Conservation (phyloP, 352 stramenopile genomes). For the Plasmopara viticola region DNA sequence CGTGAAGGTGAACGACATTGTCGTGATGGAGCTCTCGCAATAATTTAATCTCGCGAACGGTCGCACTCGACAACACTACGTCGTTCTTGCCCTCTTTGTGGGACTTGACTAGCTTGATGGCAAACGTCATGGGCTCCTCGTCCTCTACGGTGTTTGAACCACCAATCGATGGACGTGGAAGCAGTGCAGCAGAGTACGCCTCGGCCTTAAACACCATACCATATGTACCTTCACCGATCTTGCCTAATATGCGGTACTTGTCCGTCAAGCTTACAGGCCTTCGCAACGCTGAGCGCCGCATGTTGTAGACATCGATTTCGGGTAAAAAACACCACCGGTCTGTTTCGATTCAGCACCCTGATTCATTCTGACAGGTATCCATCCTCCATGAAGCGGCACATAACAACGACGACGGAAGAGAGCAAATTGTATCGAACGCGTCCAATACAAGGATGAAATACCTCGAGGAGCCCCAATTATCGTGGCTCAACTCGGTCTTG, state of each 20-base stretch:
- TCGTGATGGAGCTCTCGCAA: slow-evolving; percentile 83
- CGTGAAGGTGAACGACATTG: slow-evolving; percentile 82
- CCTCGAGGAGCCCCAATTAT: slow-evolving; percentile 86
- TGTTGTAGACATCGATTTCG: slow-evolving; percentile 7
- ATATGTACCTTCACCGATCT: slow-evolving; percentile 88
- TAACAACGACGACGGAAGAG: slow-evolving; percentile 6
- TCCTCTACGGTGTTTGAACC: slow-evolving; percentile 30
- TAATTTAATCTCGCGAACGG: slow-evolving; percentile 87
- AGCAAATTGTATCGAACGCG: not conserved
- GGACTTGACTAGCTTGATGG: slow-evolving; percentile 86
- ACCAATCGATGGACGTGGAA: slow-evolving; percentile 25
- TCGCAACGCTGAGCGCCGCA: slow-evolving; percentile 56
- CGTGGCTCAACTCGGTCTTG: slow-evolving; percentile 87
- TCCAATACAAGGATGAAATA: slow-evolving; percentile 79
- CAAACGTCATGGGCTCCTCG: slow-evolving; percentile 78
- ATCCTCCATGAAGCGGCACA: slow-evolving; percentile 5
- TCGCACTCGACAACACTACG: slow-evolving; percentile 82
- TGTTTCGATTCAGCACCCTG: not conserved
- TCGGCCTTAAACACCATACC: slow-evolving; percentile 87
- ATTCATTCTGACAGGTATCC: not conserved
- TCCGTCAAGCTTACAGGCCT: slow-evolving; percentile 69
- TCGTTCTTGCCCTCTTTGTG: slow-evolving; percentile 89
- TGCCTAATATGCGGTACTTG: slow-evolving; percentile 80
- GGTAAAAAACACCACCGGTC: not conserved
- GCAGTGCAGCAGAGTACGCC: slow-evolving; percentile 38